Evolutionary conservation across 768 basidiomycete species (phyloP), one percentile per base, ranked within the genome.

Genomic region (Hericium alpestre): DNA sequence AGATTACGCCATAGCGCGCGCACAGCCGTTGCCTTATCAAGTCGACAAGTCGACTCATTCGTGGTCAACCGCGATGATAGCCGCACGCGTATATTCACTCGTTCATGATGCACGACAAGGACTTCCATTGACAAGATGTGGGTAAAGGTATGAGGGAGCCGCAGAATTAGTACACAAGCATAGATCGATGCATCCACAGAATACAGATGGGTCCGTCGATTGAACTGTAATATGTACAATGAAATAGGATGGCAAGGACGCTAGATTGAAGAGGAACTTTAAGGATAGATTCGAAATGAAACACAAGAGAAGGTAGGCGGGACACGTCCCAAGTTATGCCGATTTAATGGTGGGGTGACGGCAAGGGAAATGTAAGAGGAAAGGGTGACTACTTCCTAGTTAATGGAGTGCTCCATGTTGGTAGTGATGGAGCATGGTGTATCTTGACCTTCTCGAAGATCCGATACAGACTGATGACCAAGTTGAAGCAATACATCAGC

Each of bases 391-490:
- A 46, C 43, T 46, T 46, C 43, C 43, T 46, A 46, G 43, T 46
- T n/a, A 46, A 20, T 7, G 43, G 43, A n/a, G 43, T 46, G 43
- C 3, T 32, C 23, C 49, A 25, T 23, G 49, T 32, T 18, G 25
- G 27, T 54, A 53, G 60, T 20, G 37, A 22, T 11, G 59, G 43
- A 16, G 52, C 38, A 32, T 58, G 76, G 59, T 80, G 82, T 64
- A 84, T 84, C 70, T 93, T 92, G 60, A 92, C 87, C 72, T 91
- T 91, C 69, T 93, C 89, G 63, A 93, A 90, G 57, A 93, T 90
- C 61, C 90, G 76, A 71, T 83, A 93, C 23, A 93, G 76, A 60
- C 85, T 87, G 64, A 94, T 91, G 62, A 92, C 74, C 60, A 94
- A 80, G 67, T 87, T 93, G 64, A 78, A 80, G 73, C 90, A 87